Base-by-base conservation (phyloP, 257 asterid species). In the Fraxinus pennsylvanica region DNA sequence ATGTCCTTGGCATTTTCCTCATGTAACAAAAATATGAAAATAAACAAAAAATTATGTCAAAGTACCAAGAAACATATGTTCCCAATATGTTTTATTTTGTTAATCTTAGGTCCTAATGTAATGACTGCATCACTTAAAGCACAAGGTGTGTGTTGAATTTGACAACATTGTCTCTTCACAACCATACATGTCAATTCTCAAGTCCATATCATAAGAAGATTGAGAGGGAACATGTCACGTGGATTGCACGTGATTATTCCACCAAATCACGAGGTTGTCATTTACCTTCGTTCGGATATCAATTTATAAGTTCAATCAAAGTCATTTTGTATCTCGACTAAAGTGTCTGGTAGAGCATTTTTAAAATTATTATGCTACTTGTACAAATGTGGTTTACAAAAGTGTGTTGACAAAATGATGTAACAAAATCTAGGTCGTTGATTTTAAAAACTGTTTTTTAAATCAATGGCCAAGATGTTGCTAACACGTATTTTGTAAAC, bases 161-260 rank as follows among this genome's bases (percentile, higher is more conserved):
- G 81, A 85, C 86, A 78, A 39, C 4, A 72, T 73, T 86, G 87
- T 82, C 88, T 72, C 80, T 65, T 43, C 39, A 47, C 9, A 77
- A 76, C 38, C 68, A 75, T 38, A 15, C 65, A 78, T 38, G 36
- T 21, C 54, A 68, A 57, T 27, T 75, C 68, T 1, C 45, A 39
- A 8, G 13, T 39, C 45, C 12, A 39, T 39, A 39, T 71, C 79
- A 67, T 25, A 71, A 29, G 10, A 22, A 17, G 47, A 21, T 75
- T 19, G 29, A 32, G 41, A 72, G 86, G 88, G 86, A 81, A 87
- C 89, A 85, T 33, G 29, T 79, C 88, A 87, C 87, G 89, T 85
- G 87, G 67, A 68, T 74, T 73, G 75, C 81, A 75, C 63, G 85
- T 73, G 89, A 80, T 70, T 76, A 82, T 36, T 12, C 36, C 17